phyloP scores from a whole-genome alignment of 164 flowering plant genomes.

The Magnolia kwangsiensis region DNA sequence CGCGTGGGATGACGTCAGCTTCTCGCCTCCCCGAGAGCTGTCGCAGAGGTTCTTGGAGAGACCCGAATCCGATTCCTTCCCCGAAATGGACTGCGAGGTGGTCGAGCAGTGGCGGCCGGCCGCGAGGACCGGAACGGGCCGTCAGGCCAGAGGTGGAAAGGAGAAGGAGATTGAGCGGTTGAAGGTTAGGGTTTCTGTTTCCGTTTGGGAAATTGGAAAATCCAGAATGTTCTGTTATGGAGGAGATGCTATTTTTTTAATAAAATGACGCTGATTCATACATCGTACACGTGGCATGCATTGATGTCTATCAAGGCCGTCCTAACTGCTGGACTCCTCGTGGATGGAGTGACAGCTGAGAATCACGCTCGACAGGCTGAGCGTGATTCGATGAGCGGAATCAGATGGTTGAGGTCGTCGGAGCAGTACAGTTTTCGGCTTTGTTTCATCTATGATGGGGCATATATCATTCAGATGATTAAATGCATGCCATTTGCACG shows the following conservation, averaged over 20 bases:
- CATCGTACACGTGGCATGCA: too few relatives aligned
- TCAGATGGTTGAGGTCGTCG: too few relatives aligned
- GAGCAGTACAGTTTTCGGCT: too few relatives aligned
- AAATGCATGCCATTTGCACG: too few relatives aligned
- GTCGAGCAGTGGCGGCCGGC: background rate
- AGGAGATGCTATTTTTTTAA: background rate
- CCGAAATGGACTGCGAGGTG: background rate
- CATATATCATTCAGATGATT: too few relatives aligned
- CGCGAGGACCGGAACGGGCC: background rate
- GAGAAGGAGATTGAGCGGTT: constrained; percentile 16
- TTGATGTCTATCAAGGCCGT: too few relatives aligned
- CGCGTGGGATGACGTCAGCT: background rate
- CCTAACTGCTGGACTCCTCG: too few relatives aligned
- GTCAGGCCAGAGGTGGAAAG: background rate
- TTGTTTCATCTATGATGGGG: too few relatives aligned
- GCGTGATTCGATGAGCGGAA: too few relatives aligned
- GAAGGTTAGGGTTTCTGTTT: constrained; percentile 17
- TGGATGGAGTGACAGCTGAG: too few relatives aligned
- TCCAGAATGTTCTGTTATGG: background rate
- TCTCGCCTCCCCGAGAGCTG: constrained; percentile 30
- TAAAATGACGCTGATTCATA: background rate
- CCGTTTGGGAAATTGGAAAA: background rate
- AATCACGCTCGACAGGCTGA: too few relatives aligned
- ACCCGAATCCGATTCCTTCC: background rate
- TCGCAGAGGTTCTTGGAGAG: constrained; percentile 13